Percentiles rank a stretch among this genome's conserved stretches.
phyloP scores from a whole-genome alignment of 805 yeast species.

The Komagataella kurtzmanii region DNA sequence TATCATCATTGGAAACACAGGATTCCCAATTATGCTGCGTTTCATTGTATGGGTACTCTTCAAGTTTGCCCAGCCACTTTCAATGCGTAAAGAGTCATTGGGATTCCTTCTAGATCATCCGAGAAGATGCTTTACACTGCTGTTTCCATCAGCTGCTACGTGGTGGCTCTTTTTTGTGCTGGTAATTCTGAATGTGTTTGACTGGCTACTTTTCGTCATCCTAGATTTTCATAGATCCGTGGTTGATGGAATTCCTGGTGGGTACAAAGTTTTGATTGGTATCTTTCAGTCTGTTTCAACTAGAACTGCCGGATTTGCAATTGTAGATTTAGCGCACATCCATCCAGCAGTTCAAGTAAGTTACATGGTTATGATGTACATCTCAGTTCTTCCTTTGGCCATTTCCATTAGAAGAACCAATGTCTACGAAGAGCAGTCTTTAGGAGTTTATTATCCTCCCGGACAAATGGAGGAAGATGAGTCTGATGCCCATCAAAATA shows the following conservation, averaged over 20 bases:
- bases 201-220: conserved; percentile 67
- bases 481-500: conserved; percentile 21
- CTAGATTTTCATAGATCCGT: conserved; percentile 50
- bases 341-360: conserved; percentile 91
- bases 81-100: conserved; percentile 58
- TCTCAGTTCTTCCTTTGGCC: conserved; percentile 91
- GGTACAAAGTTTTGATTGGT: conserved; percentile 68
- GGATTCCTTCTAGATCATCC: conserved; percentile 91
- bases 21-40: conserved; percentile 77
- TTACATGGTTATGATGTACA: conserved; percentile 95
- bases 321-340: conserved; percentile 51
- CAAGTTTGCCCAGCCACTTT: conserved; percentile 51
- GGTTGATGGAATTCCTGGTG: conserved; percentile 42
- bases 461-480: conserved; percentile 19
- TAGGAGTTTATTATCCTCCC: conserved; percentile 57
- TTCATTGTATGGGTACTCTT: conserved; percentile 71
- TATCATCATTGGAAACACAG: conserved; percentile 87
- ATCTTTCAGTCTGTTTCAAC: conserved; percentile 85
- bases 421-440: conserved; percentile 93
- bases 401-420: conserved; percentile 93
- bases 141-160: conserved; percentile 87
- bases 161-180: conserved; percentile 85
- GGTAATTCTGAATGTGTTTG: conserved; percentile 59
- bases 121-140: conserved; percentile 85
- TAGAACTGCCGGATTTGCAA: conserved; percentile 86